Evolutionary conservation across 768 basidiomycete species (phyloP), one percentile per base, ranked within the genome.

Genomic region (Tricholoma saponaceum): DNA sequence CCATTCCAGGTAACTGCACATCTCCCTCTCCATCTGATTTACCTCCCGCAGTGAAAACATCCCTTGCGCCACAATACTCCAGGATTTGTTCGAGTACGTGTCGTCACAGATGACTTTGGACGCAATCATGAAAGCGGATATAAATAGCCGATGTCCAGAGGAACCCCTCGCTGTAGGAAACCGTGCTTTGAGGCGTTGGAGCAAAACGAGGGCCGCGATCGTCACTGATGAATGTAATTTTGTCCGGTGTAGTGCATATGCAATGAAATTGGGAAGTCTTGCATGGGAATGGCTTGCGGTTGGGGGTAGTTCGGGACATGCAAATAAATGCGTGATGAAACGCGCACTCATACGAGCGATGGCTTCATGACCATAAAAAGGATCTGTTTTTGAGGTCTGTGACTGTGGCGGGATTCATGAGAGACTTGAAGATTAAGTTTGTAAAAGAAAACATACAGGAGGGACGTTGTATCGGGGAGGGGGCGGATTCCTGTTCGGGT

Each of bases 11-110:
- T 98, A 98, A 14, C 83, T 78, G 66, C 81, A 93, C 87, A 97
- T 94, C 73, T 95, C 93, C 22, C 92, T 77, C 76, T 95, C 94
- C 93, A 95, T 95, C 78, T 95, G 93, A 71, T 97, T 97, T 67
- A 97, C 88, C 79, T 95, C 94, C 47, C 89, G 81, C 6, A 95
- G 74, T 3, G 78, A 80, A 65, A 95, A 95, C 83, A 93, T 87
- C 26, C 84, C 86, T 70, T 95, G 91, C 0, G 90, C 92, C 39
- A 95, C 93, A 46, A 95, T 89, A 5, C 84, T 83, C 93, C 93
- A 95, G 0, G 89, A 90, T 68, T 93, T 92, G 81, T 95, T 95
- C 14, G 89, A 92, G 69, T 95, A 95, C 0, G 92, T 95, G 64
- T 95, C 92, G 75, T 95, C 92, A 73, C 92, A 94, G 51, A 93